phyloP scores from a whole-genome alignment of 1,284 basidiomycete species.

The Tranzscheliella williamsii region DNA sequence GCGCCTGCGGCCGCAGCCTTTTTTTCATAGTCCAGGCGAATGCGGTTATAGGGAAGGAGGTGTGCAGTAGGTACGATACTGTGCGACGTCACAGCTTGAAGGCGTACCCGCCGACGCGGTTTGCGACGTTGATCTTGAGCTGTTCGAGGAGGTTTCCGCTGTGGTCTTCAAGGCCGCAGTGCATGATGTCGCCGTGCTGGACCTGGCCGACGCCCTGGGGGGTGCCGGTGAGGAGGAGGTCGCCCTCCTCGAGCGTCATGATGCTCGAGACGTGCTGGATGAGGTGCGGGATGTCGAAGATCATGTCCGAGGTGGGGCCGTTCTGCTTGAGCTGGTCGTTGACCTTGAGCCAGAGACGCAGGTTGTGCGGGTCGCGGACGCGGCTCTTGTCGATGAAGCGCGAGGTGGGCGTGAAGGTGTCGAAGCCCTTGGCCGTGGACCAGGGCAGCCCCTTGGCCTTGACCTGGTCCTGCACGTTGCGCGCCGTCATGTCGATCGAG shows the following conservation, averaged over 20 bases:
- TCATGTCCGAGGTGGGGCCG: constrained; percentile 86
- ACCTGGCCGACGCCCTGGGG: constrained; percentile 86
- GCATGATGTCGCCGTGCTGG: constrained; percentile 75
- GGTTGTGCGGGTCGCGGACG: constrained; percentile 74
- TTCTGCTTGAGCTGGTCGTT: constrained; percentile 82
- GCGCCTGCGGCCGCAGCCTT: too few species aligned
- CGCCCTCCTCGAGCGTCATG: constrained; percentile 84
- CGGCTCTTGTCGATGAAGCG: constrained; percentile 77
- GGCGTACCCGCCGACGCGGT: constrained; percentile 72
- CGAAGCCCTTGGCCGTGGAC: constrained; percentile 88
- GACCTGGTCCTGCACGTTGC: constrained; percentile 90
- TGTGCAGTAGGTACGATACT: too few species aligned
- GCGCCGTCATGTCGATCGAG: constrained; percentile 91
- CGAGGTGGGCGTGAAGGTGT: constrained; percentile 79
- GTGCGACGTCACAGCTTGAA: constrained; percentile 64
- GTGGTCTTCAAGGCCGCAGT: constrained; percentile 72
- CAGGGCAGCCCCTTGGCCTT: constrained; percentile 93
- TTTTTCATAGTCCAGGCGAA: too few species aligned
- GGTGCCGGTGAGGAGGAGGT: constrained; percentile 60
- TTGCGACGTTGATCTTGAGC: constrained; percentile 71
- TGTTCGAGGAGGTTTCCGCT: constrained; percentile 69
- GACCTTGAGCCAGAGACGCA: constrained; percentile 79
- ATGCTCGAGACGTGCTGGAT: constrained; percentile 90
- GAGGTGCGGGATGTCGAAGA: constrained; percentile 85
- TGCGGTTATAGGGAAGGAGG: too few species aligned